Base-by-base conservation (phyloP, 2,329 filamentous ascomycete species). In the Penicillium sp. region DNA sequence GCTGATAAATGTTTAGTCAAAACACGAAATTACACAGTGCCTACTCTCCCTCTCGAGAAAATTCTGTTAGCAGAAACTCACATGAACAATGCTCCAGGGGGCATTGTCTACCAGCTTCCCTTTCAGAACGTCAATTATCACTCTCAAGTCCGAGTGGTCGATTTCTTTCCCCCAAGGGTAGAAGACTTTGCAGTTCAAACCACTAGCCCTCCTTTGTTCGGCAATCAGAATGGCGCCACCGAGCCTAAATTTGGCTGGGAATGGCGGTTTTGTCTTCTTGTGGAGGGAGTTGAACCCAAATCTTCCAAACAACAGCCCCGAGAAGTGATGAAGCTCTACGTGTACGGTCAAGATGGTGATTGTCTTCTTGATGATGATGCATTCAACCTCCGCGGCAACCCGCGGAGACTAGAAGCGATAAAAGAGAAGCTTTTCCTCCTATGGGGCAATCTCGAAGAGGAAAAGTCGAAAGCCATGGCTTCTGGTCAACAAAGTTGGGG, bases 371-470 rank as follows among this genome's bases (percentile, higher is more conserved):
- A 80, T 40, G 71, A 85, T 56, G 76, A 83, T 64, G 81, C 87
- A 42, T 71, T 72, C 7, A 75, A 85, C 71, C 80, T 96, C 35
- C 82, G 81, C 21, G 70, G 73, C n/a, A 77, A 89, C 45, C 65
- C 73, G 2, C 51, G 72, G 0, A 68, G 75, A 1, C 76, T 94
- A 1, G 70, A 67, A 3, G 61, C 72, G 7, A 75, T 97, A 5
- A 83, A 85, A 50, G 85, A 95, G 64, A 87, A 84, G 65, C 79
- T 97, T 55, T 93, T 88, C 70, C 77, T 85, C 37, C 79, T 97
- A 1, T 97, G 93, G 93, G 93, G 93, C 1, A 85, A 96, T 60
- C 79, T 97, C 1, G 87, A 93, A 69, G 91, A 96, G 70, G 73
- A 78, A 48, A 91, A 89, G 42, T 50, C 68, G 2, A 71, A 65